Evolutionary conservation across 2,329 filamentous ascomycete species (phyloP), one percentile per base, ranked within the genome.

Genomic region (Trichoderma cornu-damae): DNA sequence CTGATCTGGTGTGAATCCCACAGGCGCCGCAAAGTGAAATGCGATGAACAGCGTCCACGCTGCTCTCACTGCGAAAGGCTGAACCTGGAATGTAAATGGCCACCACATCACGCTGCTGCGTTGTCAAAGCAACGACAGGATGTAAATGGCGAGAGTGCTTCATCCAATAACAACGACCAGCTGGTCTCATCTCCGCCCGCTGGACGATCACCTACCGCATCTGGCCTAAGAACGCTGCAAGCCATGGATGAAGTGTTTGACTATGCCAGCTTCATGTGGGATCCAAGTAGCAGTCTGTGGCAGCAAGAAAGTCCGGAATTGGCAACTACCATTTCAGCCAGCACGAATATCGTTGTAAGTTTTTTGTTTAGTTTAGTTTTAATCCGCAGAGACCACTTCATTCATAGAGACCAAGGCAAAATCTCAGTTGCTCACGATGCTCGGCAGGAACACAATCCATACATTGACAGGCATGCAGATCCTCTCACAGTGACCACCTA

Each of bases 81-180:
- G 11, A 79, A 79, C 60, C 69, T 81, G 47, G 74, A 80, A 57
- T 81, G 78, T 67, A 76, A 73, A 59, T 81, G 79, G 79, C 72
- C 72, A 37, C 66, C 71, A 4, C 40, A 40, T 48, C 56, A 53
- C 35, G 34, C 49, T 22, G 16, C 43, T 22, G 28, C 34, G 11
- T 24, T 52, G 26, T 32, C 40, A 9, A 52, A 51, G 38, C 30
- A 69, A 48, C 61, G 66, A 34, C 61, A 64, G 55, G 59, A 64
- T 38, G 54, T 56, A 47, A 61, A 63, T 35, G 60, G 61, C 28
- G 64, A 61, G 42, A 62, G 58, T 28, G 26, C 55, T 18, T 30
- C 48, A 16, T 47, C 60, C 2, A 42, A 52, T 16, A 46, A 61
- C 2, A 42, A 52, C n/a, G 43, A 61, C 1, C 64, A 63, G 9